Percentiles rank a stretch among this genome's conserved stretches.
phyloP scores from a whole-genome alignment of 345 rosid genomes.

The Streptanthus diversifolius region DNA sequence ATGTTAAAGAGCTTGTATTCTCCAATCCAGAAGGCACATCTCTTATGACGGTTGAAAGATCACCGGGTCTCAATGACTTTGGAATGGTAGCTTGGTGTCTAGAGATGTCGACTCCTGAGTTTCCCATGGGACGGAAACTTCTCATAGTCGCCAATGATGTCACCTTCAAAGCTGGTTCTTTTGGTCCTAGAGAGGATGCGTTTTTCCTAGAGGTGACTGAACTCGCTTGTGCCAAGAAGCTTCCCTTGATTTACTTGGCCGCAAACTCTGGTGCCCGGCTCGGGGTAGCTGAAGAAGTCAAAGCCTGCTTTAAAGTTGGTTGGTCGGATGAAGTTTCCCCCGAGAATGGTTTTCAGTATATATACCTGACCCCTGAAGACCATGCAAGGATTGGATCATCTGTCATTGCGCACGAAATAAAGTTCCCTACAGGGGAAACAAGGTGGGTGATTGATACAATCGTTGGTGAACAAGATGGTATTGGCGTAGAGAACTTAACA shows the following conservation, averaged over 20 bases:
- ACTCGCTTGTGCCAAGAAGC: conserved; percentile 82
- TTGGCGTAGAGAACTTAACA: conserved; percentile 93
- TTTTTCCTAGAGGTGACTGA: conserved; percentile 92
- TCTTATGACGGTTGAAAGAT: conserved; percentile 53
- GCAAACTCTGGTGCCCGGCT: conserved; percentile 99
- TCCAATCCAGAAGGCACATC: conserved; percentile 64
- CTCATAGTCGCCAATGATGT: conserved; percentile 85
- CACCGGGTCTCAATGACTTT: conserved; percentile 77
- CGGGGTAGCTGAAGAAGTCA: conserved; percentile 96
- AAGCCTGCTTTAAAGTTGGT: conserved; percentile 81
- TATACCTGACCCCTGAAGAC: conserved; percentile 82
- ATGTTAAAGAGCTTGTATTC: conserved; percentile 78
- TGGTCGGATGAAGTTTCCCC: conserved; percentile 90
- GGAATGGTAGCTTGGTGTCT: conserved; percentile 99
- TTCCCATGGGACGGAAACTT: conserved; percentile 86
- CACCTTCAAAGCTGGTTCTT: conserved; percentile 96
- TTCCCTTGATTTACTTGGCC: conserved; percentile 93
- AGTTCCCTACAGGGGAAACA: conserved; percentile 64
- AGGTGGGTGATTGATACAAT: conserved; percentile 96
- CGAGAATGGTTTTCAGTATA: conserved; percentile 88
- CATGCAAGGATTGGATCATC: conserved; percentile 61
- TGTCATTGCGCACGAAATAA: conserved; percentile 86
- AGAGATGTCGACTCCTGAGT: conserved; percentile 93
- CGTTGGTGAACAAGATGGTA: conserved; percentile 92
- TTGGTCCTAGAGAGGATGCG: conserved; percentile 97